These are phyloP conservation scores for Colletotrichum cordylinicola DNA, from an alignment of 2,329 filamentous ascomycete genomes.

Conservation along the genomic window DNA sequence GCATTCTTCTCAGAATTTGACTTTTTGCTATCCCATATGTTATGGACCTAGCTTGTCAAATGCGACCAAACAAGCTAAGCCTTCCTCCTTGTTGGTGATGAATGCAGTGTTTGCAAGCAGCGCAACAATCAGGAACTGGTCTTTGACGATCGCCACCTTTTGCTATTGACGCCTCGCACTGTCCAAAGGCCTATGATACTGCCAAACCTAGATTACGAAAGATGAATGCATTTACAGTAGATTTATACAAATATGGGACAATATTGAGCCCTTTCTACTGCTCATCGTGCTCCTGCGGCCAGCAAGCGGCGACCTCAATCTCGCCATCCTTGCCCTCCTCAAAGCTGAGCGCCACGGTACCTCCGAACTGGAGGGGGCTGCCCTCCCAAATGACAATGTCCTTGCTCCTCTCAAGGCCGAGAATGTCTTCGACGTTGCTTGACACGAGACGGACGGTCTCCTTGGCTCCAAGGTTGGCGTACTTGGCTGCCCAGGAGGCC, in stretches of 20 bases:
- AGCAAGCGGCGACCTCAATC: conserved; percentile 37
- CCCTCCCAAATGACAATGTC: conserved; percentile 51
- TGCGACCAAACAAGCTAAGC: neutral
- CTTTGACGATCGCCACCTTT: neutral
- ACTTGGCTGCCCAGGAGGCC: conserved; percentile 46
- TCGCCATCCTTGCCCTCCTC: conserved; percentile 27
- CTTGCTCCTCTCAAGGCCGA: conserved; percentile 36
- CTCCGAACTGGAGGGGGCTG: conserved; percentile 44
- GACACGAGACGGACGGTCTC: conserved; percentile 42
- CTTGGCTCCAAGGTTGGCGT: conserved; percentile 37
- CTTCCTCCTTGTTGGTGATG: neutral
- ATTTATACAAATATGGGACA: neutral
- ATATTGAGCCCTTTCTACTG: neutral
- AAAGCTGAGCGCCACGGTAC: conserved; percentile 42
- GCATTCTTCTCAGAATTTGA: neutral
- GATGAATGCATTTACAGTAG: neutral
- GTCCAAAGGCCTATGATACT: neutral
- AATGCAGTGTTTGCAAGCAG: neutral
- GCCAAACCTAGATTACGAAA: neutral
- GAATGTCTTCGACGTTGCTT: conserved; percentile 45
- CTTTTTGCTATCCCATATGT: neutral
- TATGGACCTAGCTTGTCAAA: neutral
- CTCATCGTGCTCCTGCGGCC: conserved; percentile 16
- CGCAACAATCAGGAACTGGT: neutral
- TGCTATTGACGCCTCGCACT: neutral